Percentiles rank a stretch among this genome's conserved stretches.
Conservation (phyloP, 2,329 filamentous ascomycete species). For the Fusarium ramigenum region DNA sequence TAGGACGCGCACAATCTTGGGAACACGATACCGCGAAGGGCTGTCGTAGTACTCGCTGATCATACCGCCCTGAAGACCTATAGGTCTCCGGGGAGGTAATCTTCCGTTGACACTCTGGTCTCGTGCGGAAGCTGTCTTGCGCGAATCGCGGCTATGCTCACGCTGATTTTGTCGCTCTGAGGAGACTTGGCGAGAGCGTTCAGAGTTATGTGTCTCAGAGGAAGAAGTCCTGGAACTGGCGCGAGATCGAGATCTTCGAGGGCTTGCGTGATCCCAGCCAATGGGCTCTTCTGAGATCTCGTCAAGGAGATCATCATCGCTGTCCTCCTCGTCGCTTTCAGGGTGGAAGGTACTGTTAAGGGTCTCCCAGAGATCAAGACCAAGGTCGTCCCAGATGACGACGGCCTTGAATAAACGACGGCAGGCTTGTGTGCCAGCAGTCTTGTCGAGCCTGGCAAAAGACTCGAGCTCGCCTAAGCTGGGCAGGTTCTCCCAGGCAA, state of each 20-base stretch:
- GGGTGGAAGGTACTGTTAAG: slow-evolving; percentile 33
- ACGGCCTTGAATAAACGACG: slow-evolving; percentile 51
- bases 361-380: slow-evolving; percentile 48
- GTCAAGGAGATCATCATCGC: slow-evolving; percentile 27
- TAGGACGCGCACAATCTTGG: slow-evolving; percentile 35
- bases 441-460: slow-evolving; percentile 47
- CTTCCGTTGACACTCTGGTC: slow-evolving; percentile 22
- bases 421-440: slow-evolving; percentile 49
- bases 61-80: slow-evolving; percentile 30
- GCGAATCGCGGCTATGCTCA: slow-evolving; percentile 24
- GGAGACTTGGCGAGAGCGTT: slow-evolving; percentile 28
- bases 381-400: slow-evolving; percentile 52
- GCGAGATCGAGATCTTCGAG: slow-evolving; percentile 22
- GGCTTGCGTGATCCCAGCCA: slow-evolving; percentile 22
- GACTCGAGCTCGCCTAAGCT: slow-evolving; percentile 47
- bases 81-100: slow-evolving; percentile 10
- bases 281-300: slow-evolving; percentile 26
- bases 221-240: slow-evolving; percentile 30
- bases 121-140: slow-evolving; percentile 9
- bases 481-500: slow-evolving; percentile 48
- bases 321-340: slow-evolving; percentile 7
- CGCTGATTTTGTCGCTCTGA: slow-evolving; percentile 27
- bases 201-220: slow-evolving; percentile 25
- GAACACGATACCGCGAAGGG: slow-evolving; percentile 34
- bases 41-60: slow-evolving; percentile 38